Percentiles rank a stretch among this genome's conserved stretches.
Conservation (phyloP, 2,329 filamentous ascomycete species). For the Colletotrichum agaves region DNA sequence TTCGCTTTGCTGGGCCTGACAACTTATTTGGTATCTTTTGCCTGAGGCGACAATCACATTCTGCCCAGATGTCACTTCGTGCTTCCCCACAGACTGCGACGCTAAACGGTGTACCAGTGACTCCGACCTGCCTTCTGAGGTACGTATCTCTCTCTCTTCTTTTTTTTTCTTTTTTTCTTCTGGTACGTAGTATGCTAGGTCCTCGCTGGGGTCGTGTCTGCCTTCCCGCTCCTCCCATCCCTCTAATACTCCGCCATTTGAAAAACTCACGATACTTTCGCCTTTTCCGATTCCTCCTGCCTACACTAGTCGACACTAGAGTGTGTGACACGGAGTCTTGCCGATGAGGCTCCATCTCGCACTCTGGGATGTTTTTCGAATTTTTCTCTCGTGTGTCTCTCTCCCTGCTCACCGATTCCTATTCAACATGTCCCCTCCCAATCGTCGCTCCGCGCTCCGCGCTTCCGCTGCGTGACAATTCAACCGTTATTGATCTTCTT, state of each 20-base stretch:
- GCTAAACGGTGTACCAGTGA: slow-evolving; percentile 3
- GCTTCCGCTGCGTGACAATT: not conserved
- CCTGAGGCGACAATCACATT: slow-evolving; percentile 5
- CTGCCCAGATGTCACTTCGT: slow-evolving; percentile 28
- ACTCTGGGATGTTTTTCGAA: no score
- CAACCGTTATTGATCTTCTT: slow-evolving; percentile 1
- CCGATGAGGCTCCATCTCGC: not conserved
- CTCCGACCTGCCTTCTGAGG: not conserved
- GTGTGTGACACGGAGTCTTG: slow-evolving; percentile 21
- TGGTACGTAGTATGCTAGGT: no score
- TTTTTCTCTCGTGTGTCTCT: not conserved
- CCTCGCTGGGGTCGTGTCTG: not conserved
- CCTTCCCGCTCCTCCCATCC: not conserved
- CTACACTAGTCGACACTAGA: not conserved
- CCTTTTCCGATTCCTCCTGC: not conserved
- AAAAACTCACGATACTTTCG: slow-evolving; percentile 17
- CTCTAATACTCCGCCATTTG: not conserved
- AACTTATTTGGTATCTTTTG: not conserved
- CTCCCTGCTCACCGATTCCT: not conserved
- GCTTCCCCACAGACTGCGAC: slow-evolving; percentile 21
- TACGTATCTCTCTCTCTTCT: slow-evolving; percentile 6
- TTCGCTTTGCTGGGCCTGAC: slow-evolving; percentile 14
- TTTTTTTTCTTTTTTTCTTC: no score
- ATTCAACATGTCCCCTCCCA: not conserved
- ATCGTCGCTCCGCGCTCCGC: not conserved